Percentiles rank a stretch among this genome's conserved stretches.
These are phyloP conservation scores for Pulicaria dysenterica DNA, from an alignment of 129 eudicot species.

Conservation along the genomic window DNA sequence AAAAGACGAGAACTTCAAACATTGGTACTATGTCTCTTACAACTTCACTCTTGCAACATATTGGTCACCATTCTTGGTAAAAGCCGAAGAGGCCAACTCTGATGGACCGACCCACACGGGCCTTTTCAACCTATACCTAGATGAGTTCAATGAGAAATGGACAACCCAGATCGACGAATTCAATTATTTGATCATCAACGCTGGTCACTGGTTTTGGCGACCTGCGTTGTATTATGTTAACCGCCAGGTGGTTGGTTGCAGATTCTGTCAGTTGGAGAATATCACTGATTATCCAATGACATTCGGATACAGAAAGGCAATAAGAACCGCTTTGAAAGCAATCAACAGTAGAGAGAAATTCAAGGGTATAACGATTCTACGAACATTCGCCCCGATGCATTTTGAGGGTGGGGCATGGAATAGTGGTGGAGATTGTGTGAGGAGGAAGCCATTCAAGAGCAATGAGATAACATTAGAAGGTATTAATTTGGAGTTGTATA, in stretches of 20 bases:
- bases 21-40: constrained; percentile 56
- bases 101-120: constrained; percentile 66
- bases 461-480: constrained; percentile 59
- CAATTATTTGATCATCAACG: constrained; percentile 52
- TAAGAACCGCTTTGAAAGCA: constrained; percentile 65
- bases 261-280: constrained; percentile 51
- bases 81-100: constrained; percentile 49
- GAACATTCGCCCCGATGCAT: constrained; percentile 73
- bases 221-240: constrained; percentile 58
- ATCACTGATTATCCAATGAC: constrained; percentile 58
- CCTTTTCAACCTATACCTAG: constrained; percentile 75
- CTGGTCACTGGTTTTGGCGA: constrained; percentile 74
- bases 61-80: constrained; percentile 67
- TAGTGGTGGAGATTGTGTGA: constrained; percentile 61
- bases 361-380: constrained; percentile 56
- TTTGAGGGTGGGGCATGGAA: constrained; percentile 76
- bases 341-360: constrained; percentile 45
- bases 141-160: constrained; percentile 76
- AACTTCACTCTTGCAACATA: constrained; percentile 69
- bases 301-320: constrained; percentile 58
- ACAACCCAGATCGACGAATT: constrained; percentile 51
- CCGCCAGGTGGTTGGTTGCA: constrained; percentile 50
- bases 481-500: constrained; percentile 62
- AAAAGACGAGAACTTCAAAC: constrained; percentile 62
- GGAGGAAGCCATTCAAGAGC: constrained; percentile 63